These are phyloP conservation scores for Parasitella parasitica DNA, from an alignment of 371 early-diverging fungal species.

Conservation along the genomic window DNA sequence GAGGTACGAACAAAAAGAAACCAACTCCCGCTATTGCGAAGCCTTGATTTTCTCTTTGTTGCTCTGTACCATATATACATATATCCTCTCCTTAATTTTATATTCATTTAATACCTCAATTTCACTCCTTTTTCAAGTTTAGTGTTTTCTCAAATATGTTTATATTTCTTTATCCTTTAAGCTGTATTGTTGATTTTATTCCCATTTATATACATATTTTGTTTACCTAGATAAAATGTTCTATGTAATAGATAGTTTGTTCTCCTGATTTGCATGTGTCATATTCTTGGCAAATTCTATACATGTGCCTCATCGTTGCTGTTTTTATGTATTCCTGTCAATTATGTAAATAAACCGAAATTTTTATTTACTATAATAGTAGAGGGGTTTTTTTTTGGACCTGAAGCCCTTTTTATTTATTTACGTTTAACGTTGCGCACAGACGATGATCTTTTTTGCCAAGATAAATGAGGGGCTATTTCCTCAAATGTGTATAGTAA, in stretches of 20 bases:
- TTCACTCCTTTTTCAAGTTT: background rate
- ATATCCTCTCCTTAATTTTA: background rate
- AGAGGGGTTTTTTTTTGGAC: background rate
- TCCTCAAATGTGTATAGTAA: background rate
- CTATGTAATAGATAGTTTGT: background rate
- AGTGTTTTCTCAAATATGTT: background rate
- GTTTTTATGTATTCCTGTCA: background rate
- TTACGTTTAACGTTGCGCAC: background rate
- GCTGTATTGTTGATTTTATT: background rate
- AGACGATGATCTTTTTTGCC: slow-evolving; percentile 4
- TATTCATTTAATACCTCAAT: background rate
- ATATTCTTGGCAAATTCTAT: background rate
- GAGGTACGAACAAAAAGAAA: slow-evolving; percentile 32
- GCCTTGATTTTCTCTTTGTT: background rate
- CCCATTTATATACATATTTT: background rate
- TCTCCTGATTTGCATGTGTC: background rate
- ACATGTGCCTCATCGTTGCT: background rate
- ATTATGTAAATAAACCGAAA: background rate
- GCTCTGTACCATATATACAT: background rate
- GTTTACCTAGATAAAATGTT: background rate
- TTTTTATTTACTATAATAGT: too few relatives aligned
- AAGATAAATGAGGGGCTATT: background rate
- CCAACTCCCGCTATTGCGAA: background rate
- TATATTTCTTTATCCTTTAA: background rate
- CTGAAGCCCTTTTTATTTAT: background rate